Evolutionary conservation across 768 basidiomycete species (phyloP), one percentile per base, ranked within the genome.

Genomic region (Termitomyces heimii): DNA sequence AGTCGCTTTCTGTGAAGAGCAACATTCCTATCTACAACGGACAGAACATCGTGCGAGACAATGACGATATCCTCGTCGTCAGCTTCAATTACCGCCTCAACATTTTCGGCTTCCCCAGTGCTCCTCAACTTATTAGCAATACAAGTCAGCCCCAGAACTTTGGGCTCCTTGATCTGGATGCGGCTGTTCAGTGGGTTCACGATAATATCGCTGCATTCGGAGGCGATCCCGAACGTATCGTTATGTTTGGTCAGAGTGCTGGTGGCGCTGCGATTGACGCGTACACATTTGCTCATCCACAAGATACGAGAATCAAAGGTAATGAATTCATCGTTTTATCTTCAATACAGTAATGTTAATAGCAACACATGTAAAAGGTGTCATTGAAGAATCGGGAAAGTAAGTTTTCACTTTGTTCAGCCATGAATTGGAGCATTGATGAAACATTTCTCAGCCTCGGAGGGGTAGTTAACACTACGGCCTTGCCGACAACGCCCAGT

Each of bases 161-260:
- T 61, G 75, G 73, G 18, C 64, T 76, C 4, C 66, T 75, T 12
- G 75, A 77, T 49, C 24, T 69, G 3, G 68, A 73, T 20, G 71
- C 73, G n/a, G 78, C 71, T n/a, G 70, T 80, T 7, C 60, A 77
- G 58, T 80, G 78, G 80, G 72, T 80, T 4, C 71, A 76, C 43
- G 67, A 73, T 48, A 77, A 82, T 60, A 81, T 82, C 49, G 72
- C 68, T n/a, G 68, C 63, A 9, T 82, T 81, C 51, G 74, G 74
- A 29, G 74, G 74, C 22, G 74, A 75, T 60, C 74, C 73, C 5
- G 62, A 70, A 5, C 69, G 79, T 52, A 67, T 76, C 32, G 64
- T 65, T 14, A 46, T 76, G 18, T 73, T 72, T 45, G 75, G 75
- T 8, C 69, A 75, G 53, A 74, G 73, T 57, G 74, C 75, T 26